Evolutionary conservation across 331 rosid genomes (phyloP).

Genomic region (Erythrophleum ivorense): DNA sequence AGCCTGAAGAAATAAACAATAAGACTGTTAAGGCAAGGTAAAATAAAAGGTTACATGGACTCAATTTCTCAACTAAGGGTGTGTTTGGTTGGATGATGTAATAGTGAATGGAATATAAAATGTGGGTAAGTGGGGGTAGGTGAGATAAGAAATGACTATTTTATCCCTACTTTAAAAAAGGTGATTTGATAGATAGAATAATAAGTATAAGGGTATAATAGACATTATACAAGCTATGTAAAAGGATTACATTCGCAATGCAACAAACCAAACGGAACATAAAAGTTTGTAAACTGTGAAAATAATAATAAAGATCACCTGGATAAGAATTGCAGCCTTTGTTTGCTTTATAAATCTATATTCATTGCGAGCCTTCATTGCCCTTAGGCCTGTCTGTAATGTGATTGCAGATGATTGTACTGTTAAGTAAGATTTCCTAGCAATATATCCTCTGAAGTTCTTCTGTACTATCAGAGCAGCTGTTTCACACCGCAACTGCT

Average conservation of each 20-base stretch:
- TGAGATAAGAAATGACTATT: too few relatives aligned
- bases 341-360: conserved; percentile 96
- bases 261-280: too few relatives aligned
- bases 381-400: conserved; percentile 93
- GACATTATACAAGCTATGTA: too few relatives aligned
- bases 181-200: too few relatives aligned
- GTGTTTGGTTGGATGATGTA: too few relatives aligned
- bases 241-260: too few relatives aligned
- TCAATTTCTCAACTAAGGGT: conserved; percentile 26
- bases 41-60: conserved; percentile 19
- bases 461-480: conserved; percentile 90
- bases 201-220: too few relatives aligned
- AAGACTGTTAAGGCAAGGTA: conserved; percentile 30
- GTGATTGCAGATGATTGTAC: conserved; percentile 66
- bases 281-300: conserved; percentile 34
- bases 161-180: too few relatives aligned
- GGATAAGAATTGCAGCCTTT: conserved; percentile 82
- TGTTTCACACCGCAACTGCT: conserved; percentile 81
- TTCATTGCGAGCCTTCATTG: conserved; percentile 98
- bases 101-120: too few relatives aligned
- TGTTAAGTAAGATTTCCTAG: conserved; percentile 66
- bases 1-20: conserved; percentile 63
- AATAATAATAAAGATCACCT: conserved; percentile 59
- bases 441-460: conserved; percentile 64
- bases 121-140: too few relatives aligned